Base-by-base conservation (phyloP, 2,329 filamentous ascomycete species). In the Talaromyces funiculosus region DNA sequence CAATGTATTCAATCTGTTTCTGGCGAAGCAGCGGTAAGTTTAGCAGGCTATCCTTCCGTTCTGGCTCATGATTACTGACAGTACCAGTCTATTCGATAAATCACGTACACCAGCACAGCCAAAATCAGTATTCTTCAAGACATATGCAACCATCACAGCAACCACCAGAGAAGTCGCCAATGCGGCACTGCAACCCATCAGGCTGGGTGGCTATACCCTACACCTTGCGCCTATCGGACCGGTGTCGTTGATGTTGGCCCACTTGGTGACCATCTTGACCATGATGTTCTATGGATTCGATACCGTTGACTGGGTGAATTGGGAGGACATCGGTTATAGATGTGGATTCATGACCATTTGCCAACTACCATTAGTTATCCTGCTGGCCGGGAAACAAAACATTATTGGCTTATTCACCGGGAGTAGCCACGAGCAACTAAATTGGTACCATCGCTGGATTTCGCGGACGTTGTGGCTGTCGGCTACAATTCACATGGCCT, bases 261-360 rank as follows among this genome's bases (percentile, higher is more conserved):
- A 86, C 63, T 61, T 79, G n/a, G 62, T 81, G 5, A 70, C 81
- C 14, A 74, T 82, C 2, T 65, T 85, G n/a, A 72, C 84, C 1
- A 76, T 84, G 29, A 83, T 80, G 66, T 81, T 85, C 63, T 85
- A 84, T 67, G 78, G 78, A 33, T 74, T 85, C 31, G 74, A 85
- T 66, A 76, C 81, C 0, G 72, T 68, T 0, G 74, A 83, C 59
- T 70, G 76, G 51, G 79, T 80, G 71, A 73, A 75, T 43, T 84
- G 80, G 75, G 83, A 86, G 65, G 73, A 79, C 49, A 78, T 86
- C 59, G 84, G 80, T 12, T 85, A 84, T 66, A 78, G 82, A 33
- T 80, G 79, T 4, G 83, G 81, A 4, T 82, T 80, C 59, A 75
- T 85, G 45, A 76, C 81, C 12, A 73, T 84, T 51, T 73, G 77